These are phyloP conservation scores for Neonectria faginata DNA, from an alignment of 2,329 filamentous ascomycete genomes.

Conservation along the genomic window DNA sequence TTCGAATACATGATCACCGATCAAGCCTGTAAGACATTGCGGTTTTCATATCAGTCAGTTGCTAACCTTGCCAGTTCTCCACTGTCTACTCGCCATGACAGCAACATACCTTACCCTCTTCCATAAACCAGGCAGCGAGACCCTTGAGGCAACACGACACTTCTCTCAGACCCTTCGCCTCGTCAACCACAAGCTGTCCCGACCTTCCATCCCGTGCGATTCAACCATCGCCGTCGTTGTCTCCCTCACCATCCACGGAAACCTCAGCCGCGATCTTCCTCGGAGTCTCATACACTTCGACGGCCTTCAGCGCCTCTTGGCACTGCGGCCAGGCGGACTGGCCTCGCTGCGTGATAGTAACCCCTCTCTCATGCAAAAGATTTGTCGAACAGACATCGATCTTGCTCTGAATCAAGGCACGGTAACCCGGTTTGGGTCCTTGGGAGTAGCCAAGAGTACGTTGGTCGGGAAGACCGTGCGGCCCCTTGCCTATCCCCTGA, in stretches of 20 bases:
- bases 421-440: slow-evolving; percentile 29
- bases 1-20: slow-evolving; percentile 36
- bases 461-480: background rate
- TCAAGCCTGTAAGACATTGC: slow-evolving; percentile 28
- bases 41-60: too few relatives aligned
- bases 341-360: slow-evolving; percentile 25
- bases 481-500: slow-evolving; percentile 16
- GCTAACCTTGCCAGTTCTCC: slow-evolving; percentile 28
- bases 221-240: slow-evolving; percentile 37
- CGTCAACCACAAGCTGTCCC: slow-evolving; percentile 29
- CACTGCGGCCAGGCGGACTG: slow-evolving; percentile 18
- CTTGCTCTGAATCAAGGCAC: slow-evolving; percentile 19
- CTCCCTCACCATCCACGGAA: slow-evolving; percentile 37
- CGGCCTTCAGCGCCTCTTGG: slow-evolving; percentile 25
- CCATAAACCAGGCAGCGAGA: slow-evolving; percentile 30
- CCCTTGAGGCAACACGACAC: slow-evolving; percentile 37
- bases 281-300: slow-evolving; percentile 30
- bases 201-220: slow-evolving; percentile 19
- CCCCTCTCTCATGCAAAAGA: slow-evolving; percentile 31
- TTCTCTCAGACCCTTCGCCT: slow-evolving; percentile 38
- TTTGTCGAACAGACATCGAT: slow-evolving; percentile 32
- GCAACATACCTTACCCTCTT: slow-evolving; percentile 36
- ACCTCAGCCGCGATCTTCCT: slow-evolving; percentile 22
- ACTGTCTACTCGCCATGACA: slow-evolving; percentile 39
- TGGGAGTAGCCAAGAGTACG: slow-evolving; percentile 15